Conservation (phyloP, 2,329 filamentous ascomycete species). For the Fusarium nematophilum region DNA sequence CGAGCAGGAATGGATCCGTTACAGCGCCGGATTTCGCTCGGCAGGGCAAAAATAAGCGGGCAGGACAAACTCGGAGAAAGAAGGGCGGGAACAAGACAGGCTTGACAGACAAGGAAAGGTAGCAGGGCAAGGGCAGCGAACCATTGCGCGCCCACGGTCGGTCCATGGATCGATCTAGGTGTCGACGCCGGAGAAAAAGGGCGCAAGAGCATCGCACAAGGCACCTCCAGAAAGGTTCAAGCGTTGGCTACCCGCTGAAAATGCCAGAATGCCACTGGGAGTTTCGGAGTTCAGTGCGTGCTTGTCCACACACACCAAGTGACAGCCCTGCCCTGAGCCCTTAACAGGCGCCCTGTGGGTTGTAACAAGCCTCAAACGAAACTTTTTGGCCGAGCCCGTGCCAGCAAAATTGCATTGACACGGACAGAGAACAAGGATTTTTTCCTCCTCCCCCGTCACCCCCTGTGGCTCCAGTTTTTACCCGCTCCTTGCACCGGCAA, state of each 20-base stretch:
- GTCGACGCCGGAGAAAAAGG: constrained; percentile 28
- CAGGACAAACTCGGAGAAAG: constrained; percentile 23
- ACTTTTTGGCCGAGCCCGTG: constrained; percentile 30
- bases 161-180: constrained; percentile 40
- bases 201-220: too few relatives aligned
- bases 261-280: constrained; percentile 3
- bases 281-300: constrained; percentile 2
- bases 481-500: constrained; percentile 44
- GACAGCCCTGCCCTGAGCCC: constrained; percentile 39
- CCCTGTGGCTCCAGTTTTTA: constrained; percentile 37
- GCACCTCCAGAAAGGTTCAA: constrained; percentile 17
- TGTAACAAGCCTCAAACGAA: constrained; percentile 36
- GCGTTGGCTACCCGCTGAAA: constrained; percentile 17
- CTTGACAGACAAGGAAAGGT: constrained; percentile 19
- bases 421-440: constrained; percentile 19
- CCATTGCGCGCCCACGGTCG: constrained; percentile 12
- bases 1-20: constrained; percentile 33
- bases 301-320: constrained; percentile 36
- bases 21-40: constrained; percentile 15
- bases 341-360: constrained; percentile 33
- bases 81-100: constrained; percentile 27
- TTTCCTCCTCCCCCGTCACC: constrained; percentile 7
- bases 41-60: constrained; percentile 30
- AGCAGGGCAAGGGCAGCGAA: constrained; percentile 31
- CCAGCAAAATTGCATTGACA: constrained; percentile 39